phyloP scores from a whole-genome alignment of 2,329 filamentous ascomycete genomes.

The Ophiostoma novo-ulmi region DNA sequence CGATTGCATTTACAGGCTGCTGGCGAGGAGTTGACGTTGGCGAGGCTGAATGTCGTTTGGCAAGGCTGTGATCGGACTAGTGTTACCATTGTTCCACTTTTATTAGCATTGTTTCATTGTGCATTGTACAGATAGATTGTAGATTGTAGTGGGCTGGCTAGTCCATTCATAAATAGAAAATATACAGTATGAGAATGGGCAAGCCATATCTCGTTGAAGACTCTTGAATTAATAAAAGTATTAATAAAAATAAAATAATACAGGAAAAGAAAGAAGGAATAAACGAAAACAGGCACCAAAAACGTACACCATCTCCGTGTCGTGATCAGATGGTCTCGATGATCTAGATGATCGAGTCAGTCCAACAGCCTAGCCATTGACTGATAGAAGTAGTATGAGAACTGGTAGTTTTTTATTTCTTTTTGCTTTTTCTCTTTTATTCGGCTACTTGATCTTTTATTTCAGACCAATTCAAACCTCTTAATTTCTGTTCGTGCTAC shows the following conservation, averaged over 20 bases:
- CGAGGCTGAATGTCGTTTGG: not conserved
- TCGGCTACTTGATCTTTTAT: too few species aligned
- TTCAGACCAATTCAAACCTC: too few species aligned
- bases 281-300: not conserved
- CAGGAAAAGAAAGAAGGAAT: too few species aligned
- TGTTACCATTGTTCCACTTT: not conserved
- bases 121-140: not conserved
- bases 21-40: not conserved
- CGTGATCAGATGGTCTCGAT: too few species aligned
- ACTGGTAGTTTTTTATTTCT: too few species aligned
- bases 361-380: not conserved
- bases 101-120: not conserved
- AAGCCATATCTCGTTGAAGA: not conserved
- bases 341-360: not conserved
- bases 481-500: not conserved
- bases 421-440: too few species aligned
- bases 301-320: too few species aligned
- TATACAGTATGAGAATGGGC: not conserved
- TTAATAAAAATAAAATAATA: too few species aligned
- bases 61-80: not conserved
- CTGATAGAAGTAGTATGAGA: not conserved
- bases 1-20: not conserved
- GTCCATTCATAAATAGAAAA: not conserved
- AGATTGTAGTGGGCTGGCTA: not conserved
- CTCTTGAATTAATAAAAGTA: too few species aligned